phyloP scores from a whole-genome alignment of 176 grass and related monocot species.

The Triticum monococcum region DNA sequence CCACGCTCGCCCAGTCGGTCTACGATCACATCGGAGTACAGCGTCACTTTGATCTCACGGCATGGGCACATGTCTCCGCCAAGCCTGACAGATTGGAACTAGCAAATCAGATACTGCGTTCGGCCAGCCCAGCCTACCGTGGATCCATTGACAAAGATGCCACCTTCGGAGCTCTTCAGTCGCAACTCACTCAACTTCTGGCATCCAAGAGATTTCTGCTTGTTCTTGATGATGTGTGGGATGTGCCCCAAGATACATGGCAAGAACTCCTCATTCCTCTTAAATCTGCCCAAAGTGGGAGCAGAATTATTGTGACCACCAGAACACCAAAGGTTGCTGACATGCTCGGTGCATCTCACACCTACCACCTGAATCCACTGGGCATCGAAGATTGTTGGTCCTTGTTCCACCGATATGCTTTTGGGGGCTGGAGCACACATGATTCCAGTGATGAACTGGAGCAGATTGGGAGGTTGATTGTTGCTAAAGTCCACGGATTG shows the following conservation, averaged over 20 bases:
- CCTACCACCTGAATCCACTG: background rate
- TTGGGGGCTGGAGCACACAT: background rate
- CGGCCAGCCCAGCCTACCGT: background rate
- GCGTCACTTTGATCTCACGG: background rate
- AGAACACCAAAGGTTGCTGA: background rate
- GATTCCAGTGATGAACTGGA: background rate
- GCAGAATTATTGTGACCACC: conserved; percentile 6
- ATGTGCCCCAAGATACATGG: background rate
- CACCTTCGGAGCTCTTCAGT: background rate
- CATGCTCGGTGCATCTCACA: background rate
- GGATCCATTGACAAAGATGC: background rate
- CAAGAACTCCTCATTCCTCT: background rate
- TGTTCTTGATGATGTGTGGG: background rate
- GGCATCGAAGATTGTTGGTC: background rate
- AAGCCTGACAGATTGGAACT: background rate
- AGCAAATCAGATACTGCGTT: background rate
- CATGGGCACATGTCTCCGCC: background rate
- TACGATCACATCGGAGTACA: background rate
- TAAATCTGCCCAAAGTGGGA: background rate
- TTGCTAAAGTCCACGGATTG: background rate
- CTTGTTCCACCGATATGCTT: background rate
- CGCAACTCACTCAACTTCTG: background rate
- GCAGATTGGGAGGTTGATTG: background rate
- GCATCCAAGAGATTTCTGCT: background rate
- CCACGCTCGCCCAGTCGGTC: background rate